These are phyloP conservation scores for Auxenochlorella pyrenoidosa DNA, from an alignment of 139 green algal species.

Conservation along the genomic window DNA sequence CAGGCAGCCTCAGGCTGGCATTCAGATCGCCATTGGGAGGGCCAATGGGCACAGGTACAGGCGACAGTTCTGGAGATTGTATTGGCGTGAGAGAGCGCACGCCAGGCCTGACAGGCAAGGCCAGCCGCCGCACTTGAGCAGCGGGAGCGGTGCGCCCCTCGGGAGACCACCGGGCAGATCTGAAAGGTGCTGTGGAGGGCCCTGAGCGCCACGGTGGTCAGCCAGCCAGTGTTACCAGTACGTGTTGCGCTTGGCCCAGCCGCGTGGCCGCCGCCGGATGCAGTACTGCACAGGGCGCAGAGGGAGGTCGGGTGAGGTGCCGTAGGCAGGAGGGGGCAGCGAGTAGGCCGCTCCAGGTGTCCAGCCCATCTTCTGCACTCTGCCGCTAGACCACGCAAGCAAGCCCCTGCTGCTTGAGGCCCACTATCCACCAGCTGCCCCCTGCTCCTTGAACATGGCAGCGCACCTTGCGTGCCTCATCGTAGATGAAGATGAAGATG, in stretches of 20 bases:
- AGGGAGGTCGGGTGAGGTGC: not conserved
- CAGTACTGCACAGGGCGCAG: not conserved
- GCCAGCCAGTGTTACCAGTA: constrained; percentile 59
- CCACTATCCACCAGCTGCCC: too few relatives aligned
- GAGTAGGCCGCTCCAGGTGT: too few relatives aligned
- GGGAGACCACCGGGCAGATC: not conserved
- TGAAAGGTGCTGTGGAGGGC: not conserved
- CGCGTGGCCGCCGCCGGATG: constrained; percentile 65
- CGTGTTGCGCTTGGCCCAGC: constrained; percentile 63
- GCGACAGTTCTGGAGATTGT: too few relatives aligned
- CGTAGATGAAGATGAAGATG: constrained; percentile 77
- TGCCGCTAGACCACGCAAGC: too few relatives aligned
- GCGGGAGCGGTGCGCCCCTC: not conserved
- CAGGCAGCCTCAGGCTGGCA: too few relatives aligned
- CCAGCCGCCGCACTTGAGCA: too few relatives aligned
- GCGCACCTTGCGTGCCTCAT: constrained; percentile 75
- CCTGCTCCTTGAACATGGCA: too few relatives aligned
- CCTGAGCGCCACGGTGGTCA: too few relatives aligned
- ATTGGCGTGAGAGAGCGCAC: too few relatives aligned
- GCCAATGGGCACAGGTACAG: too few relatives aligned
- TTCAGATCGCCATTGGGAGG: not conserved
- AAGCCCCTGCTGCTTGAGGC: too few relatives aligned
- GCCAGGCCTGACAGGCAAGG: not conserved
- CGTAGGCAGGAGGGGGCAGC: not conserved
- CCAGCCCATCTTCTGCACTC: too few relatives aligned